Evolutionary conservation across 2,329 filamentous ascomycete genomes (phyloP).

Genomic region (Colletotrichum sp.): DNA sequence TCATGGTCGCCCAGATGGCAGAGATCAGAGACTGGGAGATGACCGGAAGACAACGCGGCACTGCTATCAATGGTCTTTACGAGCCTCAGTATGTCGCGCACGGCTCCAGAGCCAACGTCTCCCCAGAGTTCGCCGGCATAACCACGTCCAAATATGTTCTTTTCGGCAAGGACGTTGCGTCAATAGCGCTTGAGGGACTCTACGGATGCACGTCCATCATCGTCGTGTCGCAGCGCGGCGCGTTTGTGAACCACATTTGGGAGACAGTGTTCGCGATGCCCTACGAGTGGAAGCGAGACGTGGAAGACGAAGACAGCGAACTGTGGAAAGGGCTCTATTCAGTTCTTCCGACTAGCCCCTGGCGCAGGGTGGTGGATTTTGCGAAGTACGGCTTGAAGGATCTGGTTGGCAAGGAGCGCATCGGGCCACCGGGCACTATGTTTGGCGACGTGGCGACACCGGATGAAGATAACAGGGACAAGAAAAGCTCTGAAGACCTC

Average conservation of each 20-base stretch:
- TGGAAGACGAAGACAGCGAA: accelerated
- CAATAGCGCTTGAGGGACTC: neutral
- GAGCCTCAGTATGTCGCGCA: neutral
- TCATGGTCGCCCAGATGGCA: neutral
- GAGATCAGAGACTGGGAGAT: neutral
- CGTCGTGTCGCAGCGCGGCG: neutral
- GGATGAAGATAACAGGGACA: neutral
- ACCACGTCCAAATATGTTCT: neutral
- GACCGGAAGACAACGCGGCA: neutral
- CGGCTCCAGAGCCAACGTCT: accelerated
- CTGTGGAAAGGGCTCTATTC: neutral
- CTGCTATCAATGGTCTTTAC: neutral
- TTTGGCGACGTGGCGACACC: neutral
- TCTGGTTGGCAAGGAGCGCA: neutral
- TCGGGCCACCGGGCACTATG: neutral
- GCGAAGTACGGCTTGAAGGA: neutral
- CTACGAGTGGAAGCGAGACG: neutral
- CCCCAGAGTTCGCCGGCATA: neutral
- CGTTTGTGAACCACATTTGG: neutral
- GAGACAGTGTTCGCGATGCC: neutral
- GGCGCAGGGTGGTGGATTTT: neutral
- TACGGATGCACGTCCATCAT: neutral
- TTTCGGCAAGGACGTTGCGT: neutral
- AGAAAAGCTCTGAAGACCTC: neutral
- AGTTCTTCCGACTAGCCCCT: accelerated